Base-by-base conservation (phyloP, 371 early-diverging fungal species). In the Mucor lusitanicus region DNA sequence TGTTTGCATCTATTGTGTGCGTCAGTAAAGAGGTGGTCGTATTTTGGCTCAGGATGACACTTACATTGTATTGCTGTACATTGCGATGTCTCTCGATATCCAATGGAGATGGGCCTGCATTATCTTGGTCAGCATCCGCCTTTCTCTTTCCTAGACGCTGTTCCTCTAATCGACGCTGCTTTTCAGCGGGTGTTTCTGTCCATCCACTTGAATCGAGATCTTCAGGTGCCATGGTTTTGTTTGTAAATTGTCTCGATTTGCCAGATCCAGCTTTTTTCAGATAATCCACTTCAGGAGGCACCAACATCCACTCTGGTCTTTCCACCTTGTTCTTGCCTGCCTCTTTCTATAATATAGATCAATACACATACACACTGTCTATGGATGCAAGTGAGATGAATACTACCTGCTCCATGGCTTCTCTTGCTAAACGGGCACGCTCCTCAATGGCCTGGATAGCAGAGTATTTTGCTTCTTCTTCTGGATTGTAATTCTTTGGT, bases 231-330 rank as follows among this genome's bases (percentile, higher is more conserved):
- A 82, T 35, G 11, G 63, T 69, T 21, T 67, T 61, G 21, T 66
- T 73, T 25, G 68, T 77, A 46, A 82, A 82, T n/a, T 72, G 64
- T 59, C 82, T 65, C 5, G 80, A 77, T 54, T 64, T 57, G 12
- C 68, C 64, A 9, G 71, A 71, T 50, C 65, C 69, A 8, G 78
- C 78, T 54, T 74, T 78, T 19, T 74, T 76, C 35, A 87, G 63
- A 50, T 86, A 75, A 59, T 85, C 78, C 0, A 87, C 75, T 57
- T 87, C 85, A 19, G 91, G 91, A 28, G 91, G 91, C 1, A 86
- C 79, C 42, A 87, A 61, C 91, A 90, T 90, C 91, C 91, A 90
- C 55, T 89, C 89, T 15, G 80, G 85, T 65, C 91, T 80, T 32
- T 80, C 74, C 2, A 78, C 66, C 63, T 83, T 86, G n/a, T 63